Conservation (phyloP, 306 rosid genomes). For the Quillaja saponaria region DNA sequence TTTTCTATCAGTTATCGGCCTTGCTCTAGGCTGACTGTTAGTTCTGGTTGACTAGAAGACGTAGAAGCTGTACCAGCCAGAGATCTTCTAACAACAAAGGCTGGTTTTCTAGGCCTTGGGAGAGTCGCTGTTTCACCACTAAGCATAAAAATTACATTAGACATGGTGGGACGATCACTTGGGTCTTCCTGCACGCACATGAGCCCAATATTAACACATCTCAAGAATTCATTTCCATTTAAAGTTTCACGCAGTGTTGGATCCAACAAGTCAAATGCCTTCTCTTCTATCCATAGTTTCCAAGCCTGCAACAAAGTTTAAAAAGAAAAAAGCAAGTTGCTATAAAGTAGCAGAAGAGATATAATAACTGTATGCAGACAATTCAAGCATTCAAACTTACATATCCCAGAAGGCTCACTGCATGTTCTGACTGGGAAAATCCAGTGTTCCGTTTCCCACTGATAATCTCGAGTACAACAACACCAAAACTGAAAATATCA, state of each 20-base stretch:
- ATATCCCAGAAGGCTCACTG: slow-evolving; percentile 49
- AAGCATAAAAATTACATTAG: slow-evolving; percentile 45
- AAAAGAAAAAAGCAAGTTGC: not conserved
- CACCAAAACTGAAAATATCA: slow-evolving; percentile 60
- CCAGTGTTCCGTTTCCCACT: slow-evolving; percentile 52
- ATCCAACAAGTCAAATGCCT: slow-evolving; percentile 47
- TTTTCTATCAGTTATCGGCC: too few relatives aligned
- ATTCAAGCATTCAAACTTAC: too few relatives aligned
- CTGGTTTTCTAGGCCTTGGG: slow-evolving; percentile 48
- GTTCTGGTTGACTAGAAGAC: slow-evolving; percentile 39
- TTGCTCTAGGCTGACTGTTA: too few relatives aligned
- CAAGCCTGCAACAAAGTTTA: slow-evolving; percentile 39
- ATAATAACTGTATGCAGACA: not conserved
- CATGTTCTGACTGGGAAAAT: slow-evolving; percentile 35
- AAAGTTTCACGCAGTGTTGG: slow-evolving; percentile 30
- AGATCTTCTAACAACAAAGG: slow-evolving; percentile 31
- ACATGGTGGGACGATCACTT: slow-evolving; percentile 48
- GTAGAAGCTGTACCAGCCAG: slow-evolving; percentile 29
- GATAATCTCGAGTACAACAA: slow-evolving; percentile 53
- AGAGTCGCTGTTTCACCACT: slow-evolving; percentile 33
- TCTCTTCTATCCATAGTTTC: slow-evolving; percentile 51
- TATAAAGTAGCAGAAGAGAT: too few relatives aligned
- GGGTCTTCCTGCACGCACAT: slow-evolving; percentile 60
- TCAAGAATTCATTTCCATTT: slow-evolving; percentile 28
- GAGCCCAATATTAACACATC: slow-evolving; percentile 42